Base-by-base conservation (phyloP, 2,329 filamentous ascomycete species). In the Fusarium incarnatum region DNA sequence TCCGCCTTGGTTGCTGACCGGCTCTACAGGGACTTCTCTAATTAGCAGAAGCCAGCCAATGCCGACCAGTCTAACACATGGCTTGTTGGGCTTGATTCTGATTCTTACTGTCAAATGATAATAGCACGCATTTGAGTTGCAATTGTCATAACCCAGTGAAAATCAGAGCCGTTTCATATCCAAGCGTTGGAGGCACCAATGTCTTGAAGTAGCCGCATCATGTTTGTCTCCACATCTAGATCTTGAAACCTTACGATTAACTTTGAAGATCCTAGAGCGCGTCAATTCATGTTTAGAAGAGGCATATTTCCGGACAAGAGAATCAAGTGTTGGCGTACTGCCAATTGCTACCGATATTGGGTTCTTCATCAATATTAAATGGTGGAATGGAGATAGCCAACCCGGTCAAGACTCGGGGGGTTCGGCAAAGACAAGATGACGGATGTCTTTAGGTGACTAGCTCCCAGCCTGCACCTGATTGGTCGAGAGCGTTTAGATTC, bases 361-460 rank as follows among this genome's bases (percentile, higher is more conserved):
- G 37, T 37, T 34, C 37, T 47, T 56, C 60, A 49, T 53, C 47
- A 54, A 60, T 49, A 41, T 58, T 49, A 57, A 37, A 73, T 60
- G 50, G 59, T 32, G 59, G 68, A 56, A 64, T 63, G 49, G 56
- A 71, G 52, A 60, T 61, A 34, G 40, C 30, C 40, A 67, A 56
- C 52, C 64, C 68, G 66, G 68, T 65, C 68, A 64, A 72, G 68
- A 54, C 62, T 74, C 70, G 72, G 72, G 59, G 64, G 70, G 58
- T 56, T 74, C 68, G 72, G 72, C 40, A 70, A 49, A 57, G 62
- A 67, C 50, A 59, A 53, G 44, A 71, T 70, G 45, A 68, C 50
- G 46, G 49, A 47, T 66, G 49, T 41, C 49, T 56, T 30, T 40
- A 49, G 42, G 34, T 49, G 54, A 59, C 53, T 56, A 47, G 54